Evolutionary conservation across 495 filamentous ascomycete species (phyloP).

Genomic region (Elasticomyces elasticus): DNA sequence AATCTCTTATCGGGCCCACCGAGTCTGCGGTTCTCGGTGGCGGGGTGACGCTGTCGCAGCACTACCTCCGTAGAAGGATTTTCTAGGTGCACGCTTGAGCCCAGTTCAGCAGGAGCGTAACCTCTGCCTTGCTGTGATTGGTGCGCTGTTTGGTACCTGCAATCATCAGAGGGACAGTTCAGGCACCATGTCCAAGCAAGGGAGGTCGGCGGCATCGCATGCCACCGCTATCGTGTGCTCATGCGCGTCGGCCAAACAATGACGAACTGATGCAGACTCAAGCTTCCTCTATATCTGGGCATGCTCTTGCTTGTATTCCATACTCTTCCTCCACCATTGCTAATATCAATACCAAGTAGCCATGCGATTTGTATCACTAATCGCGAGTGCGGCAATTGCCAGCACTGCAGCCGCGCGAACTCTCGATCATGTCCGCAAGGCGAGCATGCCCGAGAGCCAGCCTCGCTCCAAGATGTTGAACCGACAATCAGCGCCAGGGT

Average conservation of each 20-base stretch:
- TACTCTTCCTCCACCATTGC: too few species aligned
- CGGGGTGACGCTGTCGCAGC: background rate
- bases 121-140: background rate
- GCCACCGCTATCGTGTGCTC: background rate
- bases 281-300: background rate
- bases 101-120: background rate
- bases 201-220: background rate
- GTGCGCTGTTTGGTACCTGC: background rate
- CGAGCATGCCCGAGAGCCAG: constrained; percentile 6
- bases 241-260: background rate
- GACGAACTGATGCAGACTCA: background rate
- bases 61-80: background rate
- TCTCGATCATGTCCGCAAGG: constrained; percentile 22
- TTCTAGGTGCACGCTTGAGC: background rate
- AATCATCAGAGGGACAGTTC: background rate
- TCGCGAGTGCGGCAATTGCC: constrained; percentile 20
- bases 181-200: background rate
- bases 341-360: too few species aligned
- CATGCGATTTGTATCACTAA: constrained; percentile 16
- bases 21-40: too few species aligned
- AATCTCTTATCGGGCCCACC: too few species aligned
- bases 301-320: too few species aligned
- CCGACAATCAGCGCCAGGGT: constrained; percentile 8
- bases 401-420: constrained; percentile 23
- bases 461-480: background rate